A percentile compares a stretch with the other conserved stretches of the same genome.
phyloP scores from a whole-genome alignment of 2,329 filamentous ascomycete genomes.

The Pseudogymnoascus sp. region DNA sequence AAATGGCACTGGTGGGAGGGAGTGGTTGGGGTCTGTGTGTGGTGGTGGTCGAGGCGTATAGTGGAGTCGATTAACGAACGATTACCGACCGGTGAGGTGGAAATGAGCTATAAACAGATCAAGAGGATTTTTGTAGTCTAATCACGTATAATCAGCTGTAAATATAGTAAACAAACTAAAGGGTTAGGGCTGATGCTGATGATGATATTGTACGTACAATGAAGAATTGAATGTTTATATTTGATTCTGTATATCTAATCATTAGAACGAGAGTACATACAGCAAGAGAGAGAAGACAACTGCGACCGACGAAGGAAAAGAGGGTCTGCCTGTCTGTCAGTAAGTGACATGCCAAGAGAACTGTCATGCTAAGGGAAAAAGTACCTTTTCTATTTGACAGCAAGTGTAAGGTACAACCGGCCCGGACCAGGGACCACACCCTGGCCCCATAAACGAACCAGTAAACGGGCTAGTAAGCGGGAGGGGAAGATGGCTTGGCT shows the following conservation, averaged over 20 bases:
- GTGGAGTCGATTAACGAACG: background rate
- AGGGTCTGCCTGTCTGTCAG: too few species aligned
- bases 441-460: background rate
- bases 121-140: background rate
- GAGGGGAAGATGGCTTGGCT: too few species aligned
- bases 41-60: background rate
- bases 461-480: too few species aligned
- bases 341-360: background rate
- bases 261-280: too few species aligned
- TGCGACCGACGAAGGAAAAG: too few species aligned
- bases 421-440: background rate
- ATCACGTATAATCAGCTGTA: background rate
- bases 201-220: background rate
- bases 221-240: too few species aligned
- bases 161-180: background rate
- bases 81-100: background rate
- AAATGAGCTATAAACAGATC: background rate
- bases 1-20: background rate
- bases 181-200: background rate
- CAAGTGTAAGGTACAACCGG: too few species aligned
- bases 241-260: too few species aligned
- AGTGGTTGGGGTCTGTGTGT: background rate
- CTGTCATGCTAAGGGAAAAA: too few species aligned
- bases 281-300: background rate
- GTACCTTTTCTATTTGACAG: too few species aligned